These are phyloP conservation scores for Blumeria graminis DNA, from an alignment of 2,329 filamentous ascomycete species.

Conservation along the genomic window DNA sequence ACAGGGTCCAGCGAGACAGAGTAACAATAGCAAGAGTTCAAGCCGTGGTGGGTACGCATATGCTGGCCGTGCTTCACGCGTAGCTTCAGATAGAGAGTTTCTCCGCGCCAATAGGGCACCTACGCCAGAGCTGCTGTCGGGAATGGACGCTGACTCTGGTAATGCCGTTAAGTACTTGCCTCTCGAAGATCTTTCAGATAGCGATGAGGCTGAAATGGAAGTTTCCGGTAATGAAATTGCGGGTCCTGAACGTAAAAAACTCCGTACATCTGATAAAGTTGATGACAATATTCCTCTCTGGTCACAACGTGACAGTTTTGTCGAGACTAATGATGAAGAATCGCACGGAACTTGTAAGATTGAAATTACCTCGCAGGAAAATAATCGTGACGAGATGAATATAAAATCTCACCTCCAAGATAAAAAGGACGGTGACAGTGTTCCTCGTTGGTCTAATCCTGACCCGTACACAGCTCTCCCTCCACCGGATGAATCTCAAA, in stretches of 20 bases:
- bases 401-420: slow-evolving; percentile 20
- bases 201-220: slow-evolving; percentile 36
- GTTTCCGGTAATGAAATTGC: slow-evolving; percentile 24
- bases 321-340: background rate
- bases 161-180: slow-evolving; percentile 25
- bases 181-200: slow-evolving; percentile 34
- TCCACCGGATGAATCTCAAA: slow-evolving; percentile 45
- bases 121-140: slow-evolving; percentile 16
- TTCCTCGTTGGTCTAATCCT: slow-evolving; percentile 81
- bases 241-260: slow-evolving; percentile 12
- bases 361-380: background rate
- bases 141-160: slow-evolving; percentile 14
- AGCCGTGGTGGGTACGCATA: background rate
- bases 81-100: slow-evolving; percentile 15
- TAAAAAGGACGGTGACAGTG: slow-evolving; percentile 18
- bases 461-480: slow-evolving; percentile 81
- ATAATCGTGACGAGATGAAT: slow-evolving; percentile 3
- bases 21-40: background rate
- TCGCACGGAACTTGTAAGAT: background rate
- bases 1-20: background rate
- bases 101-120: slow-evolving; percentile 15
- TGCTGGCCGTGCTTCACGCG: slow-evolving; percentile 6
- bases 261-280: background rate
- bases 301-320: background rate
- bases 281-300: background rate